Base-by-base conservation (phyloP, 139 green algal genomes). In the Coccomyxa sp. region DNA sequence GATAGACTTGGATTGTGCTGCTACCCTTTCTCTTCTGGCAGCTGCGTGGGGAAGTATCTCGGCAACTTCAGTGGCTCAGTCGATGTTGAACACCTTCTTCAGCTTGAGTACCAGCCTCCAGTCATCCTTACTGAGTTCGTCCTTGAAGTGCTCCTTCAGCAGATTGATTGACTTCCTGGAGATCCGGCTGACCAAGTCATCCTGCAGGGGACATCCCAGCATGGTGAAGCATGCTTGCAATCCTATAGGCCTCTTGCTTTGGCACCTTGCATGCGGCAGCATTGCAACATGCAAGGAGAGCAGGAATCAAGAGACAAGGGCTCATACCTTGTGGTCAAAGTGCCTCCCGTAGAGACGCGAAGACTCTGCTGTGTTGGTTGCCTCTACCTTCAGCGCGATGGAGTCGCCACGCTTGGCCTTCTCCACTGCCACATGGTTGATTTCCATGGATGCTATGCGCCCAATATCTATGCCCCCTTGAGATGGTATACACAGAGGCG, bases 321-420 rank as follows among this genome's bases (percentile, higher is more conserved):
- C 80, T 41, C 87, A 70, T 55, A 91, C 90, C 5, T 82, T 93
- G 82, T 92, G 78, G 79, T 97, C 91, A 89, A 99, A 99, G 87
- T 99, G 96, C 0, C 96, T 88, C 8, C 97, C 96, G 72, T 94
- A 99, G 39, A 97, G 78, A 34, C 94, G 86, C 0, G 83, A 82
- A 34, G 86, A 71, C 91, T 99, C 90, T 24, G 86, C 85, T 0
- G 92, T 72, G 55, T 92, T 97, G 34, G 81, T 90, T 64, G 86
- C 73, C 78, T 98, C 89, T 41, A 99, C 97, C 91, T 99, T 99
- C 89, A 99, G 95, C 12, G 96, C 96, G 37, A 99, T 90, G 34
- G 83, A 88, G 40, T 99, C 88, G 9, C 96, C 96, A 34, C 79
- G 80, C 16, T 82, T 84, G 0, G 95, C 96, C 4, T 44, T 89